phyloP scores from a whole-genome alignment of 805 yeast species.

The Starmera pachycereana region DNA sequence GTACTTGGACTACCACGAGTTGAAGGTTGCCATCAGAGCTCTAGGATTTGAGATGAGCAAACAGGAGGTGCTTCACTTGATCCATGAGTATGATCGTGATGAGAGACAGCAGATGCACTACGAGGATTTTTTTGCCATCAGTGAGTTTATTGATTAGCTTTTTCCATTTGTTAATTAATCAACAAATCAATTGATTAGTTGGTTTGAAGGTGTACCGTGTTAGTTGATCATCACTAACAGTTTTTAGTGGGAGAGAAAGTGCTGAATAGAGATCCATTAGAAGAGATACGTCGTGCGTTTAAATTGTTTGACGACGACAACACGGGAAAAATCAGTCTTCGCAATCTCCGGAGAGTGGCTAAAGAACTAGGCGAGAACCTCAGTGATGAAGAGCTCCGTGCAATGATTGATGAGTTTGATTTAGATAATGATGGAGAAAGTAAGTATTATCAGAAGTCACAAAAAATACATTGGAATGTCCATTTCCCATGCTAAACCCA shows the following conservation, averaged over 20 bases:
- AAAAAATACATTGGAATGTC: background rate
- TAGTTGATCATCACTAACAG: slow-evolving; percentile 14
- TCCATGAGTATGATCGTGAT: slow-evolving; percentile 74
- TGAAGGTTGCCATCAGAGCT: slow-evolving; percentile 89
- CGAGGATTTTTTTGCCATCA: slow-evolving; percentile 71
- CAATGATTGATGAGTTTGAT: slow-evolving; percentile 97
- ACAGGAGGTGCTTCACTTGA: slow-evolving; percentile 62
- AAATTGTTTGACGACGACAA: slow-evolving; percentile 78
- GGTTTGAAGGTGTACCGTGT: background rate
- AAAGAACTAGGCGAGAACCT: slow-evolving; percentile 87
- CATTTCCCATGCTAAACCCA: slow-evolving; percentile 22
- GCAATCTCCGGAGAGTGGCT: slow-evolving; percentile 81
- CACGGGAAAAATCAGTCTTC: slow-evolving; percentile 75
- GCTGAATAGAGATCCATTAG: slow-evolving; percentile 83
- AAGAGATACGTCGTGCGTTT: slow-evolving; percentile 86
- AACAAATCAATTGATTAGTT: background rate
- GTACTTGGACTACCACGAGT: slow-evolving; percentile 80
- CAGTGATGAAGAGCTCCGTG: slow-evolving; percentile 84
- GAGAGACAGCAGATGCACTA: slow-evolving; percentile 63
- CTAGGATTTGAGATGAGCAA: slow-evolving; percentile 80
- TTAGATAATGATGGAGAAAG: slow-evolving; percentile 91
- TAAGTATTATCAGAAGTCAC: background rate
- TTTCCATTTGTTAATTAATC: background rate
- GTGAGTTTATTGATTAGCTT: slow-evolving; percentile 26
- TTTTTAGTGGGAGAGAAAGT: slow-evolving; percentile 63